Evolutionary conservation across 2,329 filamentous ascomycete species (phyloP).

Genomic region (Pseudogymnoascus sp.): DNA sequence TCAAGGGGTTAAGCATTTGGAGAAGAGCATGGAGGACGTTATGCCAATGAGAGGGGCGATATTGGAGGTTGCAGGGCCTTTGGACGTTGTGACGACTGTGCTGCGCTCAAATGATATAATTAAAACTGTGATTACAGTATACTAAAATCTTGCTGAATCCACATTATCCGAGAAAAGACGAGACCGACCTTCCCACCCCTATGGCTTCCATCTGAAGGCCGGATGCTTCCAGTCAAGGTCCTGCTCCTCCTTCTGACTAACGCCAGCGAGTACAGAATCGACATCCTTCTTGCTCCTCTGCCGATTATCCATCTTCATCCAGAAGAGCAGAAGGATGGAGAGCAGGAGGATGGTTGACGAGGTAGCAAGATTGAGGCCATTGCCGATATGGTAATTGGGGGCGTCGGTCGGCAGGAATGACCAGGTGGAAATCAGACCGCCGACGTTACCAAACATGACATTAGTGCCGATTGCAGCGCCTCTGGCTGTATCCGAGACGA

Average conservation of each 20-base stretch:
- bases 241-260: slow-evolving; percentile 46
- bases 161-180: background rate
- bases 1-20: background rate
- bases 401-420: slow-evolving; percentile 55
- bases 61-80: background rate
- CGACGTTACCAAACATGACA: slow-evolving; percentile 69
- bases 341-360: slow-evolving; percentile 48
- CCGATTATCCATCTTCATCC: slow-evolving; percentile 58
- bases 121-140: background rate
- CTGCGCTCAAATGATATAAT: background rate
- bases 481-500: slow-evolving; percentile 63
- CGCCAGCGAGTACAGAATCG: slow-evolving; percentile 47
- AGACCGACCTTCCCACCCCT: background rate
- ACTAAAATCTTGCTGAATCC: background rate
- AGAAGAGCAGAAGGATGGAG: slow-evolving; percentile 43
- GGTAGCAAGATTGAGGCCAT: slow-evolving; percentile 61
- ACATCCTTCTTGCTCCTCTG: slow-evolving; percentile 47
- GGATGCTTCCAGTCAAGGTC: slow-evolving; percentile 63
- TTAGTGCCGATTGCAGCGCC: slow-evolving; percentile 59
- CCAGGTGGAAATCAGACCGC: slow-evolving; percentile 61
- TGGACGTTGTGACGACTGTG: background rate
- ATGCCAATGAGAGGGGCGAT: background rate
- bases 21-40: background rate
- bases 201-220: slow-evolving; percentile 53
- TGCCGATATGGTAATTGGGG: slow-evolving; percentile 63